Evolutionary conservation across 306 rosid genomes (phyloP).

Genomic region (Gillenia trifoliata): DNA sequence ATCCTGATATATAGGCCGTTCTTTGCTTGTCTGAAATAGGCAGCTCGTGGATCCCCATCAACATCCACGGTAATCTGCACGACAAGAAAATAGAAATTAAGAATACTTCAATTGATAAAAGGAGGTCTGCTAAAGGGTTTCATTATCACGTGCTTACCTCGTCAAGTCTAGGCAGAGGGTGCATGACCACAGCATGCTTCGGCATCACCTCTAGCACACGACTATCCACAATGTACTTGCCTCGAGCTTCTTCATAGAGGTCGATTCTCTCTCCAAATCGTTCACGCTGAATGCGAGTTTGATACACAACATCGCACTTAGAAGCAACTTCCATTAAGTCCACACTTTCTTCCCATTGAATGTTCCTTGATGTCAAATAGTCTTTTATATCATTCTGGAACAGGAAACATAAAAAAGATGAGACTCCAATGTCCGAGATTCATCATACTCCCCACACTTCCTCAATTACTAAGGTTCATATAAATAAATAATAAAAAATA

Average conservation of each 20-base stretch:
- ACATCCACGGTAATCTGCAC: constrained; percentile 71
- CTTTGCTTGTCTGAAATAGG: constrained; percentile 84
- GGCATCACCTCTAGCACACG: constrained; percentile 61
- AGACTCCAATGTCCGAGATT: not conserved
- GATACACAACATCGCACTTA: constrained; percentile 80
- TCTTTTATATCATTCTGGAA: constrained; percentile 81
- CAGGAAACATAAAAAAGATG: constrained; percentile 2
- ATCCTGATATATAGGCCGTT: constrained; percentile 78
- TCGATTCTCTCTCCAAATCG: constrained; percentile 75
- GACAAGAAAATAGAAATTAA: not conserved
- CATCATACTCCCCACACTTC: not conserved
- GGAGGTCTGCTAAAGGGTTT: not conserved
- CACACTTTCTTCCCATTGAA: constrained; percentile 80
- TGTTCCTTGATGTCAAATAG: constrained; percentile 56
- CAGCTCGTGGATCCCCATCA: constrained; percentile 71
- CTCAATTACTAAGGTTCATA: not conserved
- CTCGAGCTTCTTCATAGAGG: constrained; percentile 78
- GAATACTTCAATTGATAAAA: not conserved
- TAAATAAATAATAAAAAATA: not conserved
- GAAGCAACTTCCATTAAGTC: constrained; percentile 81
- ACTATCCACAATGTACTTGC: constrained; percentile 73
- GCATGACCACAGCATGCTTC: constrained; percentile 80
- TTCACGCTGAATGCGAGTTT: constrained; percentile 85
- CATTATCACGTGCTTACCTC: constrained; percentile 40
- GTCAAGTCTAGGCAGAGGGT: constrained; percentile 91